These are phyloP conservation scores for Elsinoe batatas DNA, from an alignment of 2,329 filamentous ascomycete species.

Conservation along the genomic window DNA sequence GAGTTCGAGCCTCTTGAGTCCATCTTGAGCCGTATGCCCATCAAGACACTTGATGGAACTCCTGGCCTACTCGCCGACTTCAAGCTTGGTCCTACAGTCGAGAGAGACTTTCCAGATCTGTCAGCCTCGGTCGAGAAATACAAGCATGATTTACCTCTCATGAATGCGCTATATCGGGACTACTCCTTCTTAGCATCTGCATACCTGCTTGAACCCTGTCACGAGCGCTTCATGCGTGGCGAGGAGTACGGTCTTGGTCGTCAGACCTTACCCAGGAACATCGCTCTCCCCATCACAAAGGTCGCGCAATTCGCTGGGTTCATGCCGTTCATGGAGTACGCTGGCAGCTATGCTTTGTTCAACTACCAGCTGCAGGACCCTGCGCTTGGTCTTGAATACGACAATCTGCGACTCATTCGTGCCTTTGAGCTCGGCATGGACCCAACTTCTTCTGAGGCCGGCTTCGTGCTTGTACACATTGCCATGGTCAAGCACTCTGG, in stretches of 20 bases:
- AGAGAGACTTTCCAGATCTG: constrained; percentile 63
- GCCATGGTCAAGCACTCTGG: constrained; percentile 89
- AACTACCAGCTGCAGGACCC: constrained; percentile 53
- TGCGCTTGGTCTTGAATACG: constrained; percentile 44
- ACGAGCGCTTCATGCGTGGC: constrained; percentile 31
- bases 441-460: constrained; percentile 78
- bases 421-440: constrained; percentile 88
- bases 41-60: constrained; percentile 61
- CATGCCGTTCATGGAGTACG: constrained; percentile 76
- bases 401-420: constrained; percentile 69
- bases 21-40: constrained; percentile 66
- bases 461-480: constrained; percentile 91
- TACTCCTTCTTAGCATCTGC: constrained; percentile 86
- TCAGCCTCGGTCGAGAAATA: constrained; percentile 62
- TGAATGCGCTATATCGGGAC: constrained; percentile 83
- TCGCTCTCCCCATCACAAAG: constrained; percentile 72
- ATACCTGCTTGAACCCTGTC: constrained; percentile 82
- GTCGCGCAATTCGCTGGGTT: constrained; percentile 64
- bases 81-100: constrained; percentile 64
- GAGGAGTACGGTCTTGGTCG: constrained; percentile 70
- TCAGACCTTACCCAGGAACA: constrained; percentile 59
- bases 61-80: constrained; percentile 68
- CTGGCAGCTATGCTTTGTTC: constrained; percentile 52
- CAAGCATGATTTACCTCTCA: constrained; percentile 60
- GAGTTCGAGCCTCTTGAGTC: constrained; percentile 66